A percentile compares a stretch with the other conserved stretches of the same genome.
phyloP scores from a whole-genome alignment of 495 filamentous ascomycete species.

The Penicillium coprophilum region DNA sequence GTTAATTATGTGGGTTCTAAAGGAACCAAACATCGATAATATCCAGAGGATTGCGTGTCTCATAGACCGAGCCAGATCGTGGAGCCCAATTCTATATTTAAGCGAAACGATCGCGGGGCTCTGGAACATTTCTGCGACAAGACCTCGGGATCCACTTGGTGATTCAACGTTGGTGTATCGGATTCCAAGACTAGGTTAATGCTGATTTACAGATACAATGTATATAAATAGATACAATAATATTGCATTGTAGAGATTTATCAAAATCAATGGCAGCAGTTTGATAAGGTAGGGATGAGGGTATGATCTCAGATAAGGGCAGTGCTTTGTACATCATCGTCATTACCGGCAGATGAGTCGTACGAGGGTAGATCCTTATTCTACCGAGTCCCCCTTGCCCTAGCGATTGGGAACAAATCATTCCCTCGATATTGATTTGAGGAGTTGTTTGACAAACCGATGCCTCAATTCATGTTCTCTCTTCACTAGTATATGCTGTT shows the following conservation, averaged over 20 bases:
- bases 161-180: not conserved
- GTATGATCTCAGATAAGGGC: conserved; percentile 4
- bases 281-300: not conserved
- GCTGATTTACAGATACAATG: not conserved
- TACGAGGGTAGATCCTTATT: conserved; percentile 9
- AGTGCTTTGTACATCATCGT: conserved; percentile 1
- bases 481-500: not conserved
- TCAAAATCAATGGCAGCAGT: not conserved
- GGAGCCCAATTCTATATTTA: conserved; percentile 11
- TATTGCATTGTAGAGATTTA: too few relatives aligned
- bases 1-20: not conserved
- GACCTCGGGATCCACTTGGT: conserved; percentile 2
- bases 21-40: not conserved
- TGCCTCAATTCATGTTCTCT: not conserved
- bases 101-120: conserved; percentile 11
- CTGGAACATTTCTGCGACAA: conserved; percentile 4
- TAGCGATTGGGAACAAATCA: not conserved
- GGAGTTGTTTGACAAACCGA: not conserved
- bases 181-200: not conserved
- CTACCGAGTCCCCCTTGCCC: conserved; percentile 1
- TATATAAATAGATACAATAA: not conserved
- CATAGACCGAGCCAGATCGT: not conserved
- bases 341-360: conserved; percentile 11
- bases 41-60: not conserved
- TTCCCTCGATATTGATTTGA: not conserved